Base-by-base conservation (phyloP, 2,329 filamentous ascomycete genomes). In the Epichloe festucae region DNA sequence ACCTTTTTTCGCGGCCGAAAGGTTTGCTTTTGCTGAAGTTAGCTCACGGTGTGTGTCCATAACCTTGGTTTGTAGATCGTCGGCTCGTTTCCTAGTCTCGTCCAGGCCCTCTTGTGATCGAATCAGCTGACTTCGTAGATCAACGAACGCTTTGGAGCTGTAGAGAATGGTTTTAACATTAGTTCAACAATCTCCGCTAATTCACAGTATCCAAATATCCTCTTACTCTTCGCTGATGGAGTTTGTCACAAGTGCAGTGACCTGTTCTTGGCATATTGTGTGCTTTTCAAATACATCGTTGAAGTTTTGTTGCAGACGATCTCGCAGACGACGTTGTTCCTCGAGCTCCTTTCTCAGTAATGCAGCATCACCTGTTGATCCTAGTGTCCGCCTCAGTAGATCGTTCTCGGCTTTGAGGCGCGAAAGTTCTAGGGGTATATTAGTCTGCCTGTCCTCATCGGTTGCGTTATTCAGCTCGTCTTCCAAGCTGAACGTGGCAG, bases 351-450 rank as follows among this genome's bases (percentile, higher is more conserved):
- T 69, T 34, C 77, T 72, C 45, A 84, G 66, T 44, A 72, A 67
- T 43, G 74, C 73, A 51, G 74, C 76, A 57, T 81, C 77, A 2
- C 76, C 74, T 7, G 73, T 73, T 7, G 74, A 74, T 10, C 73
- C 73, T 49, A 78, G 69, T 48, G 73, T 78, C 54, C 72, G 76
- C 53, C 75, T 75, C 12, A 84, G 66, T 7, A 83, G 63, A 39
- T 75, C 73, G 57, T 81, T 82, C 63, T 84, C 81, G 5, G 80
- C 76, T 60, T 77, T 79, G 47, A 84, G 67, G 36, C 80, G 74
- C 34, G 77, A 77, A 21, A 81, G 62, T 59, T 81, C 76, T 17
- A 79, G 64, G 12, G 71, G 70, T 47, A 77, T 65, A 50, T 70
- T 70, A 11, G 65, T 61, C 12, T 67, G 63, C 12, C 56, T 59